Evolutionary conservation across 2,329 filamentous ascomycete genomes (phyloP).

Genomic region (Gnomoniopsis sp.): DNA sequence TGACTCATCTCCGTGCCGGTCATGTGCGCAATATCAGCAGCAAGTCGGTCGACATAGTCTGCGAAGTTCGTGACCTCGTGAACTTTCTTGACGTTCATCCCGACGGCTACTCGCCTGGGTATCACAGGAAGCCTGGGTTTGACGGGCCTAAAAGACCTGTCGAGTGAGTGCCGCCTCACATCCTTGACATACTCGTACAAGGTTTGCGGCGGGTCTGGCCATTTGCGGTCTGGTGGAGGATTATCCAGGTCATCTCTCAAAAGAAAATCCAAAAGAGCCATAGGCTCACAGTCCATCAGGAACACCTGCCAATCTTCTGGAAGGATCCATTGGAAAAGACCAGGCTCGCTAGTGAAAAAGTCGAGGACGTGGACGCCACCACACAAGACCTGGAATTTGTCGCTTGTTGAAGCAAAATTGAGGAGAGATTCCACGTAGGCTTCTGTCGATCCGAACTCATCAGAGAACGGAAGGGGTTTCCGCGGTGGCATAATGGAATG

Average conservation of each 20-base stretch:
- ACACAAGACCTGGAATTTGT: constrained; percentile 82
- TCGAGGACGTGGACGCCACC: constrained; percentile 97
- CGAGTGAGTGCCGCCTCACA: constrained; percentile 67
- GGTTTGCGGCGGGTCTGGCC: constrained; percentile 42
- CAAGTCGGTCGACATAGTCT: constrained; percentile 68
- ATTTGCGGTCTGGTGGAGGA: constrained; percentile 21
- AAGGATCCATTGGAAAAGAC: constrained; percentile 74
- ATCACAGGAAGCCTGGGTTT: constrained; percentile 52
- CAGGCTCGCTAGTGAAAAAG: constrained; percentile 84
- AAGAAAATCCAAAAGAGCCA: constrained; percentile 75
- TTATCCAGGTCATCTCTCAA: constrained; percentile 69
- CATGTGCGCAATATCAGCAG: constrained; percentile 54
- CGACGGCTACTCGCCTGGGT: constrained; percentile 71
- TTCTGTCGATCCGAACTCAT: constrained; percentile 67
- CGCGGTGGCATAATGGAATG: constrained; percentile 42
- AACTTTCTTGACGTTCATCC: constrained; percentile 94
- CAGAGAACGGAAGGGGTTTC: constrained; percentile 63
- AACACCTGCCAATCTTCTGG: constrained; percentile 80
- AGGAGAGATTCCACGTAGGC: constrained; percentile 78
- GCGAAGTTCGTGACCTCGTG: constrained; percentile 93
- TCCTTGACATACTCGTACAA: constrained; percentile 70
- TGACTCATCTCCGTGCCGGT: constrained; percentile 68
- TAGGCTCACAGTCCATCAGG: constrained; percentile 66
- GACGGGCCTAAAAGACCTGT: constrained; percentile 52
- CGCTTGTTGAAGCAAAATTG: constrained; percentile 68